Evolutionary conservation across 2,329 filamentous ascomycete species (phyloP), one percentile per base, ranked within the genome.

Genomic region (Colletotrichum cuscutae): DNA sequence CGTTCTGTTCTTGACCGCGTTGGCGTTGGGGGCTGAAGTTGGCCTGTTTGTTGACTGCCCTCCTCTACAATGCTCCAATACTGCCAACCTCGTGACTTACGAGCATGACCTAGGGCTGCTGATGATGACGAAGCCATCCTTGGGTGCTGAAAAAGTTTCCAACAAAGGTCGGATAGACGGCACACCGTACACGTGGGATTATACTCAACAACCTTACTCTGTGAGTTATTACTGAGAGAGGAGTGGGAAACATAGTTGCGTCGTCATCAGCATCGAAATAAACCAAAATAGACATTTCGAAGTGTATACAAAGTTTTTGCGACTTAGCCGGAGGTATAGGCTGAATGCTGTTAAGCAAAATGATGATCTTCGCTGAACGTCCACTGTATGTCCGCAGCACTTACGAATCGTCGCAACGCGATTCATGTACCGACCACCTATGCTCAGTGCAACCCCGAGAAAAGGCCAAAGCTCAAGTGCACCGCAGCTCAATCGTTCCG

Each of bases 211-310:
- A 42, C 35, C 35, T 42, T 46, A 46, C 42, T 46, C 42, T 46
- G 13, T 46, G 42, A 46, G 19, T 46, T 46, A 46, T 46, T n/a
- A 46, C 42, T 46, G 42, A 46, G 42, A 46, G 6, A 46, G 42
- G 19, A 46, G 42, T 0, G 53, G 46, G 24, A 37, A 46, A 26
- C 15, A 19, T 46, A n/a, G 42, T 46, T 52, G 59, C 49, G 52
- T 64, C 59, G 52, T 58, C 52, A 69, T 49, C 37, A 35, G 11
- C 13, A 35, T 19, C 12, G 6, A 57, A 64, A 69, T 69, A 35
- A 53, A 32, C 6, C 42, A 19, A 46, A 46, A 46, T 46, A 46
- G 42, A 46, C 35, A 42, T 42, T 42, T 42, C 26, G 0, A 0
- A 15, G 3, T 42, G 12, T 42, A 42, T 42, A 15, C 15, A 15